Percentiles rank a stretch among this genome's conserved stretches.
phyloP scores from a whole-genome alignment of 2,329 filamentous ascomycete species.

The Microascus cirrosus region DNA sequence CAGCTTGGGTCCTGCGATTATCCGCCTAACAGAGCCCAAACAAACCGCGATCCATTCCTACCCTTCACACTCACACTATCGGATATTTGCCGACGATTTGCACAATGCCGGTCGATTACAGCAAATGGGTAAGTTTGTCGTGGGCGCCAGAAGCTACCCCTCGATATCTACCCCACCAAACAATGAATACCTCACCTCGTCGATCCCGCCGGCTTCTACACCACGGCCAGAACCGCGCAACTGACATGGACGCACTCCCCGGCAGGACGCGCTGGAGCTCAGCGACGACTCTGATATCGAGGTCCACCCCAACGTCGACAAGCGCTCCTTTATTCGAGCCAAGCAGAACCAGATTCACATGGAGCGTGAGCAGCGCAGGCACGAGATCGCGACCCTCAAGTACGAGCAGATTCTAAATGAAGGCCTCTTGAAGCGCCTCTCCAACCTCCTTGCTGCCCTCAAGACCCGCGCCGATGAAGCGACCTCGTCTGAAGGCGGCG shows the following conservation, averaged over 20 bases:
- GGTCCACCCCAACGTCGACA: constrained; percentile 98
- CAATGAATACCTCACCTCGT: neutral
- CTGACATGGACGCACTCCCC: constrained; percentile 6
- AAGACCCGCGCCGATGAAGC: constrained; percentile 57
- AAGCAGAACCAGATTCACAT: constrained; percentile 97
- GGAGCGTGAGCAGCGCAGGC: constrained; percentile 72
- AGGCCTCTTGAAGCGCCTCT: constrained; percentile 75
- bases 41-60: neutral
- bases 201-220: neutral
- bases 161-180: neutral
- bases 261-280: constrained; percentile 82
- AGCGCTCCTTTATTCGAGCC: constrained; percentile 93
- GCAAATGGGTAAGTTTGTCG: constrained; percentile 51
- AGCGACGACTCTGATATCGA: constrained; percentile 97
- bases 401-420: constrained; percentile 93
- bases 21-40: neutral
- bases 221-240: neutral
- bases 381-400: constrained; percentile 82
- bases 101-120: constrained; percentile 45
- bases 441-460: constrained; percentile 62
- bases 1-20: neutral
- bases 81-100: neutral
- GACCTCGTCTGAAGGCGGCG: constrained; percentile 21
- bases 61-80: neutral
- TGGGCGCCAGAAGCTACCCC: neutral